phyloP scores from a whole-genome alignment of 768 basidiomycete species.

The Daedalea quercina region DNA sequence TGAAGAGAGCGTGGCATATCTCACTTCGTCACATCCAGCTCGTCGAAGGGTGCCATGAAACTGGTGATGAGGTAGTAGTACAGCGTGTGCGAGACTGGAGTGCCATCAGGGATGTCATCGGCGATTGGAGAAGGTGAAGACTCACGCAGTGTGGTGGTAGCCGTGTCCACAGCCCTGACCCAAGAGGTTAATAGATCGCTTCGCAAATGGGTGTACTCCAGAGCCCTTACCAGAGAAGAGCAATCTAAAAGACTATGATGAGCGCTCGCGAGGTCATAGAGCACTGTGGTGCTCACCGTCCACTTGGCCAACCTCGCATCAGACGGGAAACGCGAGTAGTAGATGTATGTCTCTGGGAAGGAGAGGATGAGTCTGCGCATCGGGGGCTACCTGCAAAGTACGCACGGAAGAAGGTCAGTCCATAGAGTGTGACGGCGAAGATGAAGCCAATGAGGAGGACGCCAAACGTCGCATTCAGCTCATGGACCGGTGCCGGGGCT shows the following conservation, averaged over 20 bases:
- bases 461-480: constrained; percentile 18
- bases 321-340: constrained; percentile 17
- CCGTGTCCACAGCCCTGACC: constrained; percentile 18
- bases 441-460: constrained; percentile 23
- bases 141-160: constrained; percentile 17
- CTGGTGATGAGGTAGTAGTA: constrained; percentile 19
- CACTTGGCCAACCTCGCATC: constrained; percentile 12
- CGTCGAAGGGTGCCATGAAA: constrained; percentile 14
- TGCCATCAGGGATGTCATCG: not conserved
- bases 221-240: constrained; percentile 14
- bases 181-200: not conserved
- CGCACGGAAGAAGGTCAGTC: constrained; percentile 22
- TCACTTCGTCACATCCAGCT: constrained; percentile 12
- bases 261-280: not conserved
- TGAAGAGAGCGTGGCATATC: not conserved
- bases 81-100: constrained; percentile 19
- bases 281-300: constrained; percentile 2
- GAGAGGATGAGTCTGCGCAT: not conserved
- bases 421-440: constrained; percentile 19
- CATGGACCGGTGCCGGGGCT: not conserved
- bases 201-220: not conserved
- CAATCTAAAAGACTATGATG: constrained; percentile 7
- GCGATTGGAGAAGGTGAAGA: not conserved
- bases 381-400: not conserved
- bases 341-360: constrained; percentile 18